Conservation (phyloP, 805 yeast species). For the Yarrowia deformans region DNA sequence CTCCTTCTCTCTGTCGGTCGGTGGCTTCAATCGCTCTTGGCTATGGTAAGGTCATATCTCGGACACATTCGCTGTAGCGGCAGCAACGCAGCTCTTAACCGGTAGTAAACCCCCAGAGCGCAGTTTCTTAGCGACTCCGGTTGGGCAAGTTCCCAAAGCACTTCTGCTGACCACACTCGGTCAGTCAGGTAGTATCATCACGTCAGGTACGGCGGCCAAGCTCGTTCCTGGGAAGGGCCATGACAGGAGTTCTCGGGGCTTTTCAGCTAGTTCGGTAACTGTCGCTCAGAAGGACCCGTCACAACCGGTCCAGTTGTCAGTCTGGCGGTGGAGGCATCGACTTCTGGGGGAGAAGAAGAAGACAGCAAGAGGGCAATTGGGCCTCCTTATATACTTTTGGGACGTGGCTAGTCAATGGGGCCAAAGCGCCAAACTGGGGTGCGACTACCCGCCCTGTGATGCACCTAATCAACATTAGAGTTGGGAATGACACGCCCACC, state of each 20-base stretch:
- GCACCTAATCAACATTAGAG: slow-evolving; percentile 23
- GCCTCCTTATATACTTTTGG: slow-evolving; percentile 22
- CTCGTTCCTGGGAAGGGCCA: slow-evolving; percentile 9
- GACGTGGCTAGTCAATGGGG: not conserved
- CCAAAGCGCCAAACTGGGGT: slow-evolving; percentile 3
- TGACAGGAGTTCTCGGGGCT: slow-evolving; percentile 10
- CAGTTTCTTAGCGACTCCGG: slow-evolving; percentile 29
- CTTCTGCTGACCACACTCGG: slow-evolving; percentile 8
- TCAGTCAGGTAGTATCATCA: not conserved
- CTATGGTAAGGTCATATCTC: not conserved
- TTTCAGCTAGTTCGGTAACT: slow-evolving; percentile 1
- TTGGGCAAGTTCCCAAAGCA: slow-evolving; percentile 27
- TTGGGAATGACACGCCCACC: slow-evolving; percentile 17
- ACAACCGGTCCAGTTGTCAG: slow-evolving; percentile 27
- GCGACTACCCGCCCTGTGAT: not conserved
- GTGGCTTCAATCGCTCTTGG: slow-evolving; percentile 6
- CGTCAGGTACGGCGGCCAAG: slow-evolving; percentile 21
- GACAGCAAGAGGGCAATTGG: not conserved
- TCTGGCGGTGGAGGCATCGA: slow-evolving; percentile 15
- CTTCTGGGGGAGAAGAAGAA: slow-evolving; percentile 26
- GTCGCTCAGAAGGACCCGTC: slow-evolving; percentile 19
- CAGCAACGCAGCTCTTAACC: slow-evolving; percentile 26
- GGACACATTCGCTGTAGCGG: slow-evolving; percentile 23
- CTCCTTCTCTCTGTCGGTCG: not conserved
- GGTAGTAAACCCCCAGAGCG: slow-evolving; percentile 11